Percentiles rank a stretch among this genome's conserved stretches.
Conservation (phyloP, 208 protist genomes). For the Naegleria lovaniensis region DNA sequence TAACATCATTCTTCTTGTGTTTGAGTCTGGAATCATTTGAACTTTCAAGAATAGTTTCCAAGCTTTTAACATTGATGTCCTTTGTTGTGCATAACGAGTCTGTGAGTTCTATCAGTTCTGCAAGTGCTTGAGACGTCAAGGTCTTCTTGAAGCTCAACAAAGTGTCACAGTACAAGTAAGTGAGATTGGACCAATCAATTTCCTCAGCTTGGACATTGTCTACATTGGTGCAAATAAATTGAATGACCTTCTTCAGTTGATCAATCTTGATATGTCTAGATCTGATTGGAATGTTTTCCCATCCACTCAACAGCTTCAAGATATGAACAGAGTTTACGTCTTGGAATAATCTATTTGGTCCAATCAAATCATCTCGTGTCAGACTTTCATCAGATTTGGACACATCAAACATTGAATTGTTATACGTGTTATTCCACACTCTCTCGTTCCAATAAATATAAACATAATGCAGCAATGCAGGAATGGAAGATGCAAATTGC, state of each 20-base stretch:
- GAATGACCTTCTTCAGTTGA: not conserved
- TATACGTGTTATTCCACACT: not conserved
- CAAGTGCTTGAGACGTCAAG: not conserved
- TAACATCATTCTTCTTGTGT: not conserved
- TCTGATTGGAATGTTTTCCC: not conserved
- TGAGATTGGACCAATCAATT: not conserved
- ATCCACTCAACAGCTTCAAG: not conserved
- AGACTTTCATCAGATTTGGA: not conserved
- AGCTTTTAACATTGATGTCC: not conserved
- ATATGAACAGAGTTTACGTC: not conserved
- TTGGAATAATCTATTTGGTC: not conserved
- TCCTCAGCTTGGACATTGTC: not conserved
- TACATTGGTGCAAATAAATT: not conserved
- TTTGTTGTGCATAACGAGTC: not conserved
- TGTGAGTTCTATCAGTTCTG: not conserved
- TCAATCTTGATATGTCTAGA: slow-evolving; percentile 16
- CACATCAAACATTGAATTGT: not conserved
- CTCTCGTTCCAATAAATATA: slow-evolving; percentile 8
- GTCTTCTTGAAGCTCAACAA: not conserved
- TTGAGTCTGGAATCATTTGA: not conserved
- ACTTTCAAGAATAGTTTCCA: not conserved
- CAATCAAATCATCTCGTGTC: not conserved
- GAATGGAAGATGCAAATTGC: not conserved
- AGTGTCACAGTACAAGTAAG: not conserved
- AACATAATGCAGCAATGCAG: not conserved